phyloP scores from a whole-genome alignment of 345 rosid species.

The Syzygium jambos region DNA sequence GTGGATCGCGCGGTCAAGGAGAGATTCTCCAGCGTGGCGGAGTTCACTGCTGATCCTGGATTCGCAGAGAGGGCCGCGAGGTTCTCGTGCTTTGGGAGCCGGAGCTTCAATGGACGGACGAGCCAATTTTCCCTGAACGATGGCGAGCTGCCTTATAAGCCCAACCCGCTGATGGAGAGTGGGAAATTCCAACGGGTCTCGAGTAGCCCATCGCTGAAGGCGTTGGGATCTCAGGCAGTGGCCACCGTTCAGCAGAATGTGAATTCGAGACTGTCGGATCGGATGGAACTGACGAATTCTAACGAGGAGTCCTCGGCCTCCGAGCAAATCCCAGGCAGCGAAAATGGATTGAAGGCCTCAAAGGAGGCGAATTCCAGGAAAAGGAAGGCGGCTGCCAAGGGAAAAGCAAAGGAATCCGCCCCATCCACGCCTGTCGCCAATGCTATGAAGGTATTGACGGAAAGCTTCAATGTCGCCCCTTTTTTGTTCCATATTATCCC shows the following conservation, averaged over 20 bases:
- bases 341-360: neutral
- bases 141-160: neutral
- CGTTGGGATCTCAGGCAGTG: neutral
- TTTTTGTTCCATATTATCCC: neutral
- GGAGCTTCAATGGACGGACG: conserved; percentile 8
- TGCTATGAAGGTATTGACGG: conserved; percentile 8
- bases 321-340: neutral
- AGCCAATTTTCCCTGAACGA: neutral
- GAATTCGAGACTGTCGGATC: neutral
- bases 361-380: conserved; percentile 15
- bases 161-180: neutral
- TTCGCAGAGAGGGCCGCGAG: conserved; percentile 13
- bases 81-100: conserved; percentile 16
- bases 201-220: conserved; percentile 10
- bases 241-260: neutral
- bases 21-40: conserved; percentile 3
- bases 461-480: neutral
- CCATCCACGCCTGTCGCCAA: conserved; percentile 1
- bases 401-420: conserved; percentile 21
- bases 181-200: conserved; percentile 2
- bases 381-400: conserved; percentile 26
- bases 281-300: conserved; percentile 1
- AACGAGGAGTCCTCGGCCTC: conserved; percentile 12
- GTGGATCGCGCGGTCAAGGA: conserved; percentile 4
- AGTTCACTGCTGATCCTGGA: conserved; percentile 12